Conservation (phyloP, 768 basidiomycete species). For the Termitomyces bulborhizus region DNA sequence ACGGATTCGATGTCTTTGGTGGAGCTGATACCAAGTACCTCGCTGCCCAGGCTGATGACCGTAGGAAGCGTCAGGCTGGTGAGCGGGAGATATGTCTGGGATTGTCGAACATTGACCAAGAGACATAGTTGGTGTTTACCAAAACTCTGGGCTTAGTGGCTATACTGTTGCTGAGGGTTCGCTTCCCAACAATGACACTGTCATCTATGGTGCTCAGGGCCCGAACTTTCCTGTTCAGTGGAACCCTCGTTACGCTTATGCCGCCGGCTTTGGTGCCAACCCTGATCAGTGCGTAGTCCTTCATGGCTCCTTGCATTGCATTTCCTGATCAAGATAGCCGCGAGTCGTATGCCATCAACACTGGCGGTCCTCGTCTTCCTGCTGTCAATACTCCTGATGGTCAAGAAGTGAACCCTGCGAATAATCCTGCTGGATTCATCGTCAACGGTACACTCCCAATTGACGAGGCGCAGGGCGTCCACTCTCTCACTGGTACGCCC, state of each 20-base stretch:
- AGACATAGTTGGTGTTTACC: constrained; percentile 30
- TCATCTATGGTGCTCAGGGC: constrained; percentile 32
- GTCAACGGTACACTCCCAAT: constrained; percentile 30
- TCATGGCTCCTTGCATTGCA: not conserved
- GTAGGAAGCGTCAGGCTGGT: constrained; percentile 20
- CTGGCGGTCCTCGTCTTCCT: constrained; percentile 31
- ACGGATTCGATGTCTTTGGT: constrained; percentile 38
- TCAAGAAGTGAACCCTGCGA: constrained; percentile 26
- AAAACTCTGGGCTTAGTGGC: constrained; percentile 32
- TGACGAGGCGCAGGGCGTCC: constrained; percentile 33
- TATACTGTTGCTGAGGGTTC: constrained; percentile 32
- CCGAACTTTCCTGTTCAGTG: constrained; percentile 40
- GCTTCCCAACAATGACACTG: constrained; percentile 30
- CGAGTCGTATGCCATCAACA: constrained; percentile 28
- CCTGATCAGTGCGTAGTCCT: constrained; percentile 30
- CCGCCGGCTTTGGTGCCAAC: constrained; percentile 35
- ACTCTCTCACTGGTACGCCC: constrained; percentile 29
- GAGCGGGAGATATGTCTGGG: not conserved
- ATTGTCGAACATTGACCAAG: not conserved
- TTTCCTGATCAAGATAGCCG: constrained; percentile 17
- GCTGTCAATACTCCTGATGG: constrained; percentile 22
- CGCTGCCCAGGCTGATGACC: constrained; percentile 15
- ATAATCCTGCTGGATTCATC: constrained; percentile 28
- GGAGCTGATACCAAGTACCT: constrained; percentile 21
- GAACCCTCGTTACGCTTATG: constrained; percentile 36